A percentile compares a stretch with the other conserved stretches of the same genome.
phyloP scores from a whole-genome alignment of 805 yeast genomes.

The Saturnispora quitensis region DNA sequence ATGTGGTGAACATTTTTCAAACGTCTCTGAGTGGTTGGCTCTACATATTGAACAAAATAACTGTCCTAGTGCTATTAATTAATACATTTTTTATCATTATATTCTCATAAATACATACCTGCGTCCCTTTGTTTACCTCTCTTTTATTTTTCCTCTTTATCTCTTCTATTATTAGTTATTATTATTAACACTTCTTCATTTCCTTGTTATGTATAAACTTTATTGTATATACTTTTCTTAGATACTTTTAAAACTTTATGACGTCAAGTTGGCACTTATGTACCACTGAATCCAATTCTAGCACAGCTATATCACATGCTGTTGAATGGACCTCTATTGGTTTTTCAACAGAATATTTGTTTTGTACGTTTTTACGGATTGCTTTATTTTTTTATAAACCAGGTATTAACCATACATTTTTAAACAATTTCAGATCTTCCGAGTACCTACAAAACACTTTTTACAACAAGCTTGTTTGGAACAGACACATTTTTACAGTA shows the following conservation, averaged over 20 bases:
- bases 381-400: no score
- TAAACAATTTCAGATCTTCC: no score
- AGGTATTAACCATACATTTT: no score
- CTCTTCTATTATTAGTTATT: background rate
- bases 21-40: slow-evolving; percentile 72
- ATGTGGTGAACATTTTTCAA: slow-evolving; percentile 57
- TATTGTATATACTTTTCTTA: background rate
- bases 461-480: no score
- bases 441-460: no score
- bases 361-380: no score
- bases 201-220: background rate
- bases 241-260: background rate
- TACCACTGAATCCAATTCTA: background rate
- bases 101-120: background rate
- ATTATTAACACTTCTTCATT: background rate
- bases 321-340: no score
- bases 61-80: slow-evolving; percentile 23
- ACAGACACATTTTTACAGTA: no score
- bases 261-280: background rate
- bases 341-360: no score
- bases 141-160: background rate
- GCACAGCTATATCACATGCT: background rate
- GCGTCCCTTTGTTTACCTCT: background rate
- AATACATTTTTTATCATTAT: background rate
- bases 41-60: slow-evolving; percentile 53